Conservation (phyloP, 306 rosid species). For the Lagenaria siceraria region DNA sequence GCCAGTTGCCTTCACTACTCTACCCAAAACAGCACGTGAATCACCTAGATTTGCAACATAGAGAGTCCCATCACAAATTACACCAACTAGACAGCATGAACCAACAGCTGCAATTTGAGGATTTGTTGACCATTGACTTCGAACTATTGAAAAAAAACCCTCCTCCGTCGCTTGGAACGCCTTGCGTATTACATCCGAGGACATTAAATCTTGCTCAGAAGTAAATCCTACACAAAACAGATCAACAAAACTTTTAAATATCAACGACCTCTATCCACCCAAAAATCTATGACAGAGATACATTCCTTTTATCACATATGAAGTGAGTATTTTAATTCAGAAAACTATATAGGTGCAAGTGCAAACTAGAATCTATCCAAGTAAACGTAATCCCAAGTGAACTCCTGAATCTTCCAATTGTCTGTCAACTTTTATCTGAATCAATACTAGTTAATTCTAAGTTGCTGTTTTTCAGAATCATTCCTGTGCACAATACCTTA, state of each 20-base stretch:
- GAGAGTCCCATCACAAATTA: slow-evolving; percentile 60
- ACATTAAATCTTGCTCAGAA: slow-evolving; percentile 69
- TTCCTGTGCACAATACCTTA: not conserved
- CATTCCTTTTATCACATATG: not conserved
- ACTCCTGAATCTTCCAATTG: not conserved
- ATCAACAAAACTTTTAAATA: not conserved
- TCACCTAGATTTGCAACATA: slow-evolving; percentile 73
- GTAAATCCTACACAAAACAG: slow-evolving; percentile 51
- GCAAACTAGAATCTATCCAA: not conserved
- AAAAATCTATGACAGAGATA: not conserved
- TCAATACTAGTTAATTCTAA: not conserved
- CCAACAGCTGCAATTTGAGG: slow-evolving; percentile 95
- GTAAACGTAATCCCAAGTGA: not conserved
- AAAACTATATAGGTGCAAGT: not conserved
- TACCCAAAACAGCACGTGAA: slow-evolving; percentile 91
- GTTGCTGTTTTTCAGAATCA: not conserved
- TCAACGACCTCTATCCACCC: not conserved
- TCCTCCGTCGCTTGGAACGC: slow-evolving; percentile 93
- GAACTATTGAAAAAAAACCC: slow-evolving; percentile 59
- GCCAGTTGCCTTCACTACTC: slow-evolving; percentile 61
- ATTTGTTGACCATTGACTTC: slow-evolving; percentile 47
- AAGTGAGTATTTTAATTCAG: not conserved
- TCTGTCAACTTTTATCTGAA: not conserved
- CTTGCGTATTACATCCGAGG: slow-evolving; percentile 65
- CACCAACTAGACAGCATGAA: slow-evolving; percentile 82